Evolutionary conservation across 192 early-diverging fungal genomes (phyloP).

Genomic region (Paraglomus brasilianum): DNA sequence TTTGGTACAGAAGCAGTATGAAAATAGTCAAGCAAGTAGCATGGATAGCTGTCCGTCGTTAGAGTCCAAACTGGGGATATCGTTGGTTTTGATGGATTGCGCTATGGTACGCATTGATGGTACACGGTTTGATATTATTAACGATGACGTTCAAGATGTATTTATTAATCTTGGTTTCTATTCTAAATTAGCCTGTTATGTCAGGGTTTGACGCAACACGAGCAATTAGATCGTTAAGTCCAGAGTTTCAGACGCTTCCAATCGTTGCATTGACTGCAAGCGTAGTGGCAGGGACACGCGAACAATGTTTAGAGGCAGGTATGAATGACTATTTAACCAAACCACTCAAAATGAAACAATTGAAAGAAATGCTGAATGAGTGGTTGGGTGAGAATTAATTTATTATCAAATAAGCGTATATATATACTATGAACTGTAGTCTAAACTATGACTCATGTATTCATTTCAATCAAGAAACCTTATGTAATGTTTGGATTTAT

Average conservation of each 20-base stretch:
- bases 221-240: constrained; percentile 47
- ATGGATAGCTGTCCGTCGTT: background rate
- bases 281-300: constrained; percentile 47
- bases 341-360: constrained; percentile 43
- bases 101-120: constrained; percentile 44
- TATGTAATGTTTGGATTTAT: too few species aligned
- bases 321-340: constrained; percentile 53
- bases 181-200: constrained; percentile 55
- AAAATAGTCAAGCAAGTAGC: too few species aligned
- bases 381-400: constrained; percentile 36
- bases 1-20: constrained; percentile 14
- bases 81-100: constrained; percentile 53
- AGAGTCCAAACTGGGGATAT: constrained; percentile 1
- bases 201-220: constrained; percentile 53
- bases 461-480: too few species aligned
- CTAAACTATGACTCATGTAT: too few species aligned
- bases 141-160: too few species aligned
- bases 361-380: constrained; percentile 41
- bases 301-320: constrained; percentile 45
- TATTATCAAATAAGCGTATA: too few species aligned
- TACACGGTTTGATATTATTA: too few species aligned
- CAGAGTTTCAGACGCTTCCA: constrained; percentile 35
- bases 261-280: constrained; percentile 62
- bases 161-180: too few species aligned
- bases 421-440: too few species aligned